Base-by-base conservation (phyloP, 2,329 filamentous ascomycete species). In the Fonsecaea erecta region DNA sequence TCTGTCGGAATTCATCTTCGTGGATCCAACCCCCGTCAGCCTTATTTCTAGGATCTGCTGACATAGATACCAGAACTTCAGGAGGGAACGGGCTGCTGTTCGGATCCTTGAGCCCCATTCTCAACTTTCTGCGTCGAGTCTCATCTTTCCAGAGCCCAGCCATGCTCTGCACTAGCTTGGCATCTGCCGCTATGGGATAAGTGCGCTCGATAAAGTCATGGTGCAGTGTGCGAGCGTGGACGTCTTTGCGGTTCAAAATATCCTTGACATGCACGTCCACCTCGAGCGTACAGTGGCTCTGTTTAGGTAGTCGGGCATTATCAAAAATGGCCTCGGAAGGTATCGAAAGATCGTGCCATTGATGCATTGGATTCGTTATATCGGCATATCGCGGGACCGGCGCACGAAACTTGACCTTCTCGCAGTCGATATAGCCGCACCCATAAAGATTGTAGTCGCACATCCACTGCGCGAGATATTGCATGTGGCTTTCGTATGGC, bases 401-500 rank as follows among this genome's bases (percentile, higher is more conserved):
- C 1, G 83, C 82, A 61, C 95, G 87, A 74, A 97, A 97, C 30
- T 80, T 83, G 1, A 88, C 86, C 68, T 87, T 90, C 9, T 82
- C 82, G 56, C 88, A 90, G 64, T 94, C 86, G 69, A 98, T 87
- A 73, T 94, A 96, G 62, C 88, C 89, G 75, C 95, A 99, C 6
- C 96, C 96, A 76, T 96, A 98, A 70, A 99, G 82, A 75, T 97
- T 99, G 81, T 96, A 99, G 76, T 99, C 96, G 69, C 90, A 90
- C 95, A 99, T 98, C 86, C 96, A 99, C 78, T 99, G 96, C 9
- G 95, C 83, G 8, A 97, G 80, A 75, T 93, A 98, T 74, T 97
- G 92, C 67, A 98, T 77, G 75, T 99, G 96, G 18, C 91, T 93
- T 78, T 99, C 95, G 74, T 95, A 96, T 0, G 95, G 94, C 74